Conservation (phyloP, 208 protist genomes). For the Angomonas ambiguus region DNA sequence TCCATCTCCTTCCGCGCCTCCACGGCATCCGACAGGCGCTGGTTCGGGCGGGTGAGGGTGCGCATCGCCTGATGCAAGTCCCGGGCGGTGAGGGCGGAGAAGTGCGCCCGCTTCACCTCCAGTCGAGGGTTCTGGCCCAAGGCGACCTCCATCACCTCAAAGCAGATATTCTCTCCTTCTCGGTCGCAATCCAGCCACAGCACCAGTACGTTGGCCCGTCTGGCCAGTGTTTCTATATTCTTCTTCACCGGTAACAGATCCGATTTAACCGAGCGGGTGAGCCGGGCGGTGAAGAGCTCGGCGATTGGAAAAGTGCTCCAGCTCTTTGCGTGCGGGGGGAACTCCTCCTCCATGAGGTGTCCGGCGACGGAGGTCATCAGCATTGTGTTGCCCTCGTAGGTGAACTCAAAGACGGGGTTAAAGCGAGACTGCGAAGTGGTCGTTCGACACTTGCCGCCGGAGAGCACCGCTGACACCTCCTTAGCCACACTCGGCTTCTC, state of each 20-base stretch:
- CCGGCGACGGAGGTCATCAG: slow-evolving; percentile 96
- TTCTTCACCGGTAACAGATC: slow-evolving; percentile 69
- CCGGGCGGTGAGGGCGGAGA: slow-evolving; percentile 86
- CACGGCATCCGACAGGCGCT: slow-evolving; percentile 87
- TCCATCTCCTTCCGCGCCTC: slow-evolving; percentile 95
- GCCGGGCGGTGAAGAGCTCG: slow-evolving; percentile 83
- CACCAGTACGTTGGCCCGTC: slow-evolving; percentile 73
- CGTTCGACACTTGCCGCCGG: slow-evolving; percentile 38
- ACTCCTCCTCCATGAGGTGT: slow-evolving; percentile 95
- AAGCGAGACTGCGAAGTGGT: slow-evolving; percentile 49
- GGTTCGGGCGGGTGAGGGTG: slow-evolving; percentile 82
- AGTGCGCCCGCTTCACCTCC: slow-evolving; percentile 79
- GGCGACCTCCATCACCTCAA: slow-evolving; percentile 92
- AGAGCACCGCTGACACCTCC: slow-evolving; percentile 79
- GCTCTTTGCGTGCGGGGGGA: slow-evolving; percentile 60
- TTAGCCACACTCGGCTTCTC: slow-evolving; percentile 95
- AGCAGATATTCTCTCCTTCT: slow-evolving; percentile 98
- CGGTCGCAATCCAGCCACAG: slow-evolving; percentile 96
- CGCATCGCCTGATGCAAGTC: slow-evolving; percentile 82
- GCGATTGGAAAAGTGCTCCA: slow-evolving; percentile 88
- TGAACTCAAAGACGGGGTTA: slow-evolving; percentile 84
- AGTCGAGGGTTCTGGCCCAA: slow-evolving; percentile 38
- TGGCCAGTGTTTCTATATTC: slow-evolving; percentile 72
- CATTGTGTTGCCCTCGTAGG: slow-evolving; percentile 79
- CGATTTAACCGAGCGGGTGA: slow-evolving; percentile 73